Evolutionary conservation across 805 yeast species (phyloP).

Genomic region (Cyberlindnera amylophila): DNA sequence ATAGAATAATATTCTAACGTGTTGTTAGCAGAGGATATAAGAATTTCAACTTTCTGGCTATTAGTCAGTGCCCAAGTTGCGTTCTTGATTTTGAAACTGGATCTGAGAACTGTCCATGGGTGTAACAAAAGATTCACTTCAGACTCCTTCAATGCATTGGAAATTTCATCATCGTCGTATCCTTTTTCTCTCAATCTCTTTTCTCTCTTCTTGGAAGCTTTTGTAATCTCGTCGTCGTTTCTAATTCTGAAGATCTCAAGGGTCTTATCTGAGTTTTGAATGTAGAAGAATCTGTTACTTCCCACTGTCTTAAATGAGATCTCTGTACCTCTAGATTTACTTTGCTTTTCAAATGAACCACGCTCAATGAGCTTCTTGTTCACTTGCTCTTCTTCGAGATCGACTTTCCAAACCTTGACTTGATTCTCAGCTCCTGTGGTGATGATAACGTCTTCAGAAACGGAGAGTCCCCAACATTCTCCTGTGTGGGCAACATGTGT

Average conservation of each 20-base stretch:
- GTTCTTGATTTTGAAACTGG: constrained; percentile 58
- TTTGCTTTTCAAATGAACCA: constrained; percentile 72
- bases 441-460: constrained; percentile 41
- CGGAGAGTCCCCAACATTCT: constrained; percentile 85
- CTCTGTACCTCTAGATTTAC: constrained; percentile 65
- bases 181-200: constrained; percentile 77
- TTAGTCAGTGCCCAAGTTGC: constrained; percentile 57
- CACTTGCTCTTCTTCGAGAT: constrained; percentile 39
- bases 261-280: constrained; percentile 79
- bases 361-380: constrained; percentile 51
- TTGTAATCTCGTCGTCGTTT: constrained; percentile 68
- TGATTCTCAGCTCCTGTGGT: constrained; percentile 83
- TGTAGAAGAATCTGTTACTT: constrained; percentile 46
- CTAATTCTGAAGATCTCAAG: constrained; percentile 78
- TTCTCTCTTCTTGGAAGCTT: constrained; percentile 72
- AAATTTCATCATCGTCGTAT: constrained; percentile 53
- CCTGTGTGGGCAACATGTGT: constrained; percentile 92
- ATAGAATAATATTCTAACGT: constrained; percentile 66
- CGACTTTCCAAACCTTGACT: constrained; percentile 77
- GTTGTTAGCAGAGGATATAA: constrained; percentile 68
- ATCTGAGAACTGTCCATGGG: constrained; percentile 65
- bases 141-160: constrained; percentile 43
- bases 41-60: constrained; percentile 51
- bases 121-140: constrained; percentile 56
- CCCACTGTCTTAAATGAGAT: constrained; percentile 46